Conservation (phyloP, 2,329 filamentous ascomycete genomes). For the Plectosphaerella sp. region DNA sequence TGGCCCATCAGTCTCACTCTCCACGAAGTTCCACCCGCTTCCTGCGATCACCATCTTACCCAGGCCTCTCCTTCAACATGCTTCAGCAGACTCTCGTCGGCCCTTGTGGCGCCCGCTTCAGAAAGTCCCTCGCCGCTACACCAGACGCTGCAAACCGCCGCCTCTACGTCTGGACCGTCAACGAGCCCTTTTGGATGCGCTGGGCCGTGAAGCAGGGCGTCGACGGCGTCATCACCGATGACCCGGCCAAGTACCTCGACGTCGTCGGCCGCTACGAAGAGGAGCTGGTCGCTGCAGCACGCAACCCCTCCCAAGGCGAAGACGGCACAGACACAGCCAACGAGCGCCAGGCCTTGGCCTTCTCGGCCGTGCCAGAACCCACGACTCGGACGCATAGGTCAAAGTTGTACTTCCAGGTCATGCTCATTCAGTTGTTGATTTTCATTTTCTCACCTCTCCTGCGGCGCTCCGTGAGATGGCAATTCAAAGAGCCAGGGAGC, state of each 20-base stretch:
- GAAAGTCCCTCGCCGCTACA: constrained; percentile 46
- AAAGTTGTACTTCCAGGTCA: constrained; percentile 5
- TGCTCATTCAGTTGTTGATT: constrained; percentile 4
- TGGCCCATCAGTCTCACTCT: constrained; percentile 66
- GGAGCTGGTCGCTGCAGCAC: neutral
- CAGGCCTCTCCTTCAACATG: constrained; percentile 75
- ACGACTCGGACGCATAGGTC: constrained; percentile 1
- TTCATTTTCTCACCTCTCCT: constrained; percentile 7
- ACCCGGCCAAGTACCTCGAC: constrained; percentile 64
- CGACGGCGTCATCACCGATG: constrained; percentile 83
- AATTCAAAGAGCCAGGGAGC: constrained; percentile 14
- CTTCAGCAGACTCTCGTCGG: constrained; percentile 64
- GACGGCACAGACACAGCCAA: neutral
- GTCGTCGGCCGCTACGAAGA: constrained; percentile 35
- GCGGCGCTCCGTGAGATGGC: constrained; percentile 41
- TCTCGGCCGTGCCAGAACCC: neutral
- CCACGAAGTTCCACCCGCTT: constrained; percentile 67
- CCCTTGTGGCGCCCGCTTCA: constrained; percentile 61
- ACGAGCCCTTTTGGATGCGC: constrained; percentile 72
- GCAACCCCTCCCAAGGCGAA: neutral
- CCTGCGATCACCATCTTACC: constrained; percentile 40
- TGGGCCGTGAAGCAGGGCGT: constrained; percentile 66
- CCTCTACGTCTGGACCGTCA: constrained; percentile 84
- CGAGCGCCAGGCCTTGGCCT: neutral
- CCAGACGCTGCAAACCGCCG: constrained; percentile 44